Percentiles rank a stretch among this genome's conserved stretches.
phyloP scores from a whole-genome alignment of 768 basidiomycete genomes.

The Lactarius psammicola region DNA sequence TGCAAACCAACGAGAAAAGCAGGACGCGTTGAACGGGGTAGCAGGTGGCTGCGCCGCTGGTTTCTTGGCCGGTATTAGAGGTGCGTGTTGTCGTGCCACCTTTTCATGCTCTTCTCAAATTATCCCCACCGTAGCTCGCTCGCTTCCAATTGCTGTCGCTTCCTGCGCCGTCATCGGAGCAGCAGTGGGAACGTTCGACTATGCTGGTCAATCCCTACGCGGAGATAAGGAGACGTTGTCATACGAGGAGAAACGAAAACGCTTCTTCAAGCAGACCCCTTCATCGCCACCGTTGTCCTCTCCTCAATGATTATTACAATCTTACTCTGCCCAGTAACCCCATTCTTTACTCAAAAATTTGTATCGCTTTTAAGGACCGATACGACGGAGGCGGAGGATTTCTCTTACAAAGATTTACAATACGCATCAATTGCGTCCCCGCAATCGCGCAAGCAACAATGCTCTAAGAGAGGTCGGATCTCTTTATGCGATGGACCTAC shows the following conservation, averaged over 20 bases:
- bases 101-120: constrained; percentile 2
- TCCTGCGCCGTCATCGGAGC: constrained; percentile 78
- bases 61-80: constrained; percentile 82
- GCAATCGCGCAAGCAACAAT: neutral
- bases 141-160: constrained; percentile 76
- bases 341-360: constrained; percentile 4
- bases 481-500: neutral
- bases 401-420: constrained; percentile 1
- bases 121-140: constrained; percentile 57
- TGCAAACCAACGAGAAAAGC: constrained; percentile 74
- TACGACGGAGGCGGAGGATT: neutral
- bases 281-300: constrained; percentile 45
- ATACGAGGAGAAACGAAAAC: constrained; percentile 67
- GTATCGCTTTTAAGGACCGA: neutral
- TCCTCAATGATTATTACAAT: constrained; percentile 13
- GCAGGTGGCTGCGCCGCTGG: constrained; percentile 92
- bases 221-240: constrained; percentile 45
- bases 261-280: constrained; percentile 77
- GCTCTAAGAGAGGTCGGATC: neutral
- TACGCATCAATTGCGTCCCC: neutral
- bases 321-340: neutral
- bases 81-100: constrained; percentile 42
- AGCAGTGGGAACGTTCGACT: constrained; percentile 78
- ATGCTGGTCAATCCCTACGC: constrained; percentile 58
- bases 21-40: constrained; percentile 81